Evolutionary conservation across 345 rosid genomes (phyloP), one percentile per base, ranked within the genome.

Genomic region (Populus deltoides): DNA sequence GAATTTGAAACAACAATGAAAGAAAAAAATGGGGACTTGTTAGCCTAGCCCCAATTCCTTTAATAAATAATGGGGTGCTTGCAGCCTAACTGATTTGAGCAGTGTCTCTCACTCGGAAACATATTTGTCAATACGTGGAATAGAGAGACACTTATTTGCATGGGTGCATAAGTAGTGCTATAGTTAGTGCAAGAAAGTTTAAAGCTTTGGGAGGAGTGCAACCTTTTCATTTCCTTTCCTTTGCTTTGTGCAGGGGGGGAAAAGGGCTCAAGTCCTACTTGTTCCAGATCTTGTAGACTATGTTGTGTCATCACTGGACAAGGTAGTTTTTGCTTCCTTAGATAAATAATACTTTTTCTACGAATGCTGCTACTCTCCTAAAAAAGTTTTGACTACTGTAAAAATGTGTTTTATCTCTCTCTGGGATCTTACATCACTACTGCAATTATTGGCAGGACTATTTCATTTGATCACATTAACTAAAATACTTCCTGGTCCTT

Each of bases 231-330:
- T 78, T 76, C 55, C 27, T 10, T 59, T 45, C 77, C 33, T 25
- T 53, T 63, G 36, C 75, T 25, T 77, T 73, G 63, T 85, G 51
- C 79, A 96, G 98, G 98, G 89, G 71, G 93, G 89, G 63, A 91
- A 88, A 77, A 97, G 99, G 66, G 98, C 98, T 49, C 97, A 96
- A 61, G 39, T 96, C 78, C 79, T 93, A 71, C 85, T 93, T 81
- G 92, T 92, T 90, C 96, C 98, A 1, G 97, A 96, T 80, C 93
- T 96, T 75, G 93, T 81, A 35, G 97, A 96, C 80, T 91, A 85
- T 86, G n/a, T 96, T 72, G 80, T 89, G 73, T 77, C 93, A 7
- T 83, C 98, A 27, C 85, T 96, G 68, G 93, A 91, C 88, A 93
- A 93, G 97, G 99, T 93, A 5, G 22, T 29, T 31, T 22, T n/a